Evolutionary conservation across 2,329 filamentous ascomycete species (phyloP).

Genomic region (Trichoderma aggressivum): DNA sequence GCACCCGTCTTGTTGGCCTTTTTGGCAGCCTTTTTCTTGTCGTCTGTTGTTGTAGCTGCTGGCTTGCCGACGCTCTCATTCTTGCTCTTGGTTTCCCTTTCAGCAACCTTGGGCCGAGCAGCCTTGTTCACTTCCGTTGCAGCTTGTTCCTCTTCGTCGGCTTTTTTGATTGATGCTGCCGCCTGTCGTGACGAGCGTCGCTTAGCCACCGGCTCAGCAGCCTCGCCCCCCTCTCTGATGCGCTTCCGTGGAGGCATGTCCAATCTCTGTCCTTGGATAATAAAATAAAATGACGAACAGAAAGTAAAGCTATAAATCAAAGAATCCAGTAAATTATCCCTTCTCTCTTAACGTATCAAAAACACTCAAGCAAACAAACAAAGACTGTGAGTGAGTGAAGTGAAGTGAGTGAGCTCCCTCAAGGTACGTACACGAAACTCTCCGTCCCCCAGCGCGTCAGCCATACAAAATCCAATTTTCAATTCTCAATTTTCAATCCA

Average conservation of each 20-base stretch:
- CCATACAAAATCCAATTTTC: neutral
- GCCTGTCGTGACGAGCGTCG: constrained; percentile 30
- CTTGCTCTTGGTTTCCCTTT: neutral
- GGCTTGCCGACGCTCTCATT: neutral
- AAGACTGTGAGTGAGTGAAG: neutral
- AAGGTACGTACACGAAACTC: neutral
- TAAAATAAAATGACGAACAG: neutral
- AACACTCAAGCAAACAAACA: neutral
- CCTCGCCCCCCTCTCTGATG: constrained; percentile 16
- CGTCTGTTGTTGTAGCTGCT: neutral
- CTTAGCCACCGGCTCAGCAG: constrained; percentile 26
- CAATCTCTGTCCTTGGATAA: neutral
- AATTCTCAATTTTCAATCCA: neutral
- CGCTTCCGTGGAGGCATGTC: constrained; percentile 26
- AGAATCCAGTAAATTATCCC: neutral
- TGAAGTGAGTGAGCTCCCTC: neutral
- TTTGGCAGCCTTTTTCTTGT: constrained; percentile 3
- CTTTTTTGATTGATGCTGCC: constrained; percentile 1
- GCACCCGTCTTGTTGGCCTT: neutral
- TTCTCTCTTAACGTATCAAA: neutral
- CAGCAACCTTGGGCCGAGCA: neutral
- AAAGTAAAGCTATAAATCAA: neutral
- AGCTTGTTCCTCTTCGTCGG: neutral
- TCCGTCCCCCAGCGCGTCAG: neutral
- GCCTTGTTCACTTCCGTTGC: neutral